Conservation (phyloP, 148 eudicot species). For the Rhododendron vialii region DNA sequence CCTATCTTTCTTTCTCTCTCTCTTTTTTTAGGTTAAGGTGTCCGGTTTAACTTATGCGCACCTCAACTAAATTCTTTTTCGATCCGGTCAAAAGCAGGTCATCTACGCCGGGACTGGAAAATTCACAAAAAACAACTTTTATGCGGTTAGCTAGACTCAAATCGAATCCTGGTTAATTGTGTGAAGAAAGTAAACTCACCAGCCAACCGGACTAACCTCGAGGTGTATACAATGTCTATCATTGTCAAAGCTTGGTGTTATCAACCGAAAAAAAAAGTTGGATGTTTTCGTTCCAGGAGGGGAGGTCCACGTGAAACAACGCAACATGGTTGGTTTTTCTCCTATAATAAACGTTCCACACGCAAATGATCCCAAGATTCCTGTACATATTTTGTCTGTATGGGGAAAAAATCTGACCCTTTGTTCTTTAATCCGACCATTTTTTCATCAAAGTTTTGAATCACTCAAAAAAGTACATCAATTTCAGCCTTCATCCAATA, state of each 20-base stretch:
- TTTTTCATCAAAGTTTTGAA: too few relatives aligned
- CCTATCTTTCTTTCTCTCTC: not conserved
- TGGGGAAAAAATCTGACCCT: not conserved
- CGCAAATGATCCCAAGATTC: not conserved
- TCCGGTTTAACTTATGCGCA: too few relatives aligned
- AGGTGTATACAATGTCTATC: not conserved
- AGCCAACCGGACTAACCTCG: too few relatives aligned
- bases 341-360: not conserved
- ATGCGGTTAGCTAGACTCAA: too few relatives aligned
- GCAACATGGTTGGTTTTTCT: not conserved
- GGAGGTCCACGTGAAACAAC: not conserved
- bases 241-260: not conserved
- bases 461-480: not conserved
- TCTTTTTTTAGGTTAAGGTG: not conserved
- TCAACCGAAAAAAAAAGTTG: not conserved
- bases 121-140: too few relatives aligned
- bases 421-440: not conserved
- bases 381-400: not conserved
- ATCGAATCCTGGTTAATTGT: too few relatives aligned
- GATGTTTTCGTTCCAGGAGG: too few relatives aligned
- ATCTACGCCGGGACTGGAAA: too few relatives aligned
- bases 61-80: not conserved
- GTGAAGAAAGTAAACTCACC: too few relatives aligned
- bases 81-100: not conserved
- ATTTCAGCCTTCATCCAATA: too few relatives aligned